Conservation (phyloP, 2,329 filamentous ascomycete species). For the Pyricularia grisea region DNA sequence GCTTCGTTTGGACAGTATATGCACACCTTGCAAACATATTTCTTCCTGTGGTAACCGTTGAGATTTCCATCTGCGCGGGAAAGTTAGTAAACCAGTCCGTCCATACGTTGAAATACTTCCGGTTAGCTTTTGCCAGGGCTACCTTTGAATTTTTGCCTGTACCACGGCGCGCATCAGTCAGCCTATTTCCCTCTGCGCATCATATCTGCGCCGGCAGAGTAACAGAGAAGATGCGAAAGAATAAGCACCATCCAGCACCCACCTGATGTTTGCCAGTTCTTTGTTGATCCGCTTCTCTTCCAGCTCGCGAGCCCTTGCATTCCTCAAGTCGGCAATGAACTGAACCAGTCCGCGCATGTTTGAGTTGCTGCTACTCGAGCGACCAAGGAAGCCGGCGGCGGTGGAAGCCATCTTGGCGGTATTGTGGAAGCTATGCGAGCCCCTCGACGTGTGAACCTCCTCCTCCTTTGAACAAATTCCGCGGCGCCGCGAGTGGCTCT, state of each 20-base stretch:
- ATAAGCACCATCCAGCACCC: slow-evolving; percentile 18
- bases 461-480: neutral
- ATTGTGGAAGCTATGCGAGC: neutral
- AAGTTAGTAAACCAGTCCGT: neutral
- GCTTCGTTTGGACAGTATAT: neutral
- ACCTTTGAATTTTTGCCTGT: slow-evolving; percentile 85
- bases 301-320: slow-evolving; percentile 86
- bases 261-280: slow-evolving; percentile 93
- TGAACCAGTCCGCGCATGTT: slow-evolving; percentile 83
- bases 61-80: slow-evolving; percentile 60
- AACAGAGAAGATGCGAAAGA: slow-evolving; percentile 7
- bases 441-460: neutral
- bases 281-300: slow-evolving; percentile 99
- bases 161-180: neutral
- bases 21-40: slow-evolving; percentile 93
- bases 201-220: neutral
- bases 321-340: slow-evolving; percentile 94
- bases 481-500: neutral
- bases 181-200: neutral
- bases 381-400: slow-evolving; percentile 54
- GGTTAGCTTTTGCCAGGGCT: slow-evolving; percentile 15
- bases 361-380: slow-evolving; percentile 53
- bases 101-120: neutral
- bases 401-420: slow-evolving; percentile 41
- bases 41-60: slow-evolving; percentile 98